Conservation (phyloP, 2,329 filamentous ascomycete genomes). For the Amauroascus niger region DNA sequence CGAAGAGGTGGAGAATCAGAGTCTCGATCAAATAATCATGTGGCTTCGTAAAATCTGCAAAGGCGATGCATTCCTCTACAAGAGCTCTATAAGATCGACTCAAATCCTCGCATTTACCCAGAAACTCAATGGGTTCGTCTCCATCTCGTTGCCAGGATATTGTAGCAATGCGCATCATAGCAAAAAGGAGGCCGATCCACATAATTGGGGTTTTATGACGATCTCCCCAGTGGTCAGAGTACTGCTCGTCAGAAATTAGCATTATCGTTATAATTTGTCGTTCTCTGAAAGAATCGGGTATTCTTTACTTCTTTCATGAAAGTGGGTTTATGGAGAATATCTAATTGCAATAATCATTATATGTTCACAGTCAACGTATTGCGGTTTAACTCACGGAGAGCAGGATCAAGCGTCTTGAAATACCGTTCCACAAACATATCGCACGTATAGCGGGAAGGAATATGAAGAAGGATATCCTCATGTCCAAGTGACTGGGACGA, state of each 20-base stretch:
- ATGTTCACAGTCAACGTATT: conserved; percentile 8
- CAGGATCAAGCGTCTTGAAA: conserved; percentile 69
- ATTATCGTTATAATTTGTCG: conserved; percentile 7
- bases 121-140: conserved; percentile 55
- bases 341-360: conserved; percentile 26
- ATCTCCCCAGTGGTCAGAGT: conserved; percentile 53
- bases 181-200: conserved; percentile 54
- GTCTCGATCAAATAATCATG: conserved; percentile 53
- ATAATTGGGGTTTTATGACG: conserved; percentile 49
- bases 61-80: conserved; percentile 53
- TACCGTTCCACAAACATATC: conserved; percentile 78
- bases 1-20: conserved; percentile 52
- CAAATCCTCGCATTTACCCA: conserved; percentile 45
- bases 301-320: conserved; percentile 60
- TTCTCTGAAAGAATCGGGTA: neutral
- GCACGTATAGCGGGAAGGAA: conserved; percentile 70
- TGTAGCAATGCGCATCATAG: conserved; percentile 56
- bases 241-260: conserved; percentile 36
- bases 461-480: conserved; percentile 71
- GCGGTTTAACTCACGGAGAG: conserved; percentile 43
- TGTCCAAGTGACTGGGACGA: conserved; percentile 46
- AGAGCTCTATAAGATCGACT: conserved; percentile 41
- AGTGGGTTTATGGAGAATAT: conserved; percentile 71
- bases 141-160: conserved; percentile 53
- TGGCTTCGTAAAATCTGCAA: conserved; percentile 56